Evolutionary conservation across 176 grass and related monocot species (phyloP), one percentile per base, ranked within the genome.

Genomic region (Tuctoria greenei): DNA sequence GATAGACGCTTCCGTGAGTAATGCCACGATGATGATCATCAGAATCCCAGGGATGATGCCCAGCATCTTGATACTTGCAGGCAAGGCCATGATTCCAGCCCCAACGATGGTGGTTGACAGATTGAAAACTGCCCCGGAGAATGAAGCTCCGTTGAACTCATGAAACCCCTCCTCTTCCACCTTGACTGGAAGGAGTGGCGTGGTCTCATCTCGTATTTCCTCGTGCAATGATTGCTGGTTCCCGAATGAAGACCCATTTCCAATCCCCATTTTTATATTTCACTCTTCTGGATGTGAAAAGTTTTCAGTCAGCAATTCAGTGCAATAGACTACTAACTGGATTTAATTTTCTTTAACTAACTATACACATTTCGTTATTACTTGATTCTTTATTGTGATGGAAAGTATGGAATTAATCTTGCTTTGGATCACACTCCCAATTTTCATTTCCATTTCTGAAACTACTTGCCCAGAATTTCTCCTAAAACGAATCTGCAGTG

Each of bases 31-130:
- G 39, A 92, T 42, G 78, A 98, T 93, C 95, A 90, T 81, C 47
- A 90, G 80, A 58, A 98, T 89, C 34, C 91, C 95, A 0, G 91
- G 95, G 20, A 98, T 67, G 9, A 98, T 80, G 8, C 95, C 95
- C 57, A 98, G 50, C 75, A 98, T 86, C 72, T 89, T 98, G 82
- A 98, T 92, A 49, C 88, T 93, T 4, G 86, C 88, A 23, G 91
- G 91, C 37, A 98, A 50, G 13, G 95, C 95, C 95, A 98, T 98
- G 39, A 98, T 98, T 67, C 95, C 95, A 39, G 91, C 95, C 43
- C 95, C 95, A 15, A 98, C 88, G 3, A 86, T 98, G 61, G 81
- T 88, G 15, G 91, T 98, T 1, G 95, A 98, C 52, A 98, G 86
- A 75, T 90, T 93, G 78, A 98, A 93, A 31, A 98, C 88, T 0